Conservation (phyloP, 805 yeast genomes). For the Hanseniaspora thailandica region DNA sequence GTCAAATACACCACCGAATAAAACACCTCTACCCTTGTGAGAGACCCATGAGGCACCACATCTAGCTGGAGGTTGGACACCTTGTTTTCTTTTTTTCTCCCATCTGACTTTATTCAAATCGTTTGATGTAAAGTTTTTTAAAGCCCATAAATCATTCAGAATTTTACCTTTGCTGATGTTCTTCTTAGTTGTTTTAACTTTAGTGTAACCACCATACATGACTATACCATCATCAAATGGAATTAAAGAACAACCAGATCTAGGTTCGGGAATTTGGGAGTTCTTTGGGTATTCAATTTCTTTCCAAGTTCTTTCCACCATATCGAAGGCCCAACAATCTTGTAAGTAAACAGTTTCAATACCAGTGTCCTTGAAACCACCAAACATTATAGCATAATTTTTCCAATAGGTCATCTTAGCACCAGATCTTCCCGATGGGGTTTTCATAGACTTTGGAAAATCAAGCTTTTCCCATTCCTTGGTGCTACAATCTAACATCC, state of each 20-base stretch:
- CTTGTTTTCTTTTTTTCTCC: constrained; percentile 83
- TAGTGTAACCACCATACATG: constrained; percentile 86
- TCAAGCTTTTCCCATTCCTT: constrained; percentile 90
- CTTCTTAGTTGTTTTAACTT: constrained; percentile 68
- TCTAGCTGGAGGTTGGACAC: constrained; percentile 81
- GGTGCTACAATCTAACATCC: constrained; percentile 75
- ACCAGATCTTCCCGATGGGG: constrained; percentile 83
- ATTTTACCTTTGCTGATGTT: constrained; percentile 87
- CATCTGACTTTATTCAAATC: constrained; percentile 65
- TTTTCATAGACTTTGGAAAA: constrained; percentile 35
- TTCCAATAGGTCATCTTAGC: constrained; percentile 88
- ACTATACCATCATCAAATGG: constrained; percentile 73
- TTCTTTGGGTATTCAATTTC: constrained; percentile 78
- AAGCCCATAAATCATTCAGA: constrained; percentile 70
- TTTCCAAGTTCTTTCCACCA: constrained; percentile 79
- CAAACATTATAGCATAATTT: constrained; percentile 70
- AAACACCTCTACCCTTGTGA: constrained; percentile 82
- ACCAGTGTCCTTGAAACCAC: constrained; percentile 90
- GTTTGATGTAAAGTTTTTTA: constrained; percentile 58
- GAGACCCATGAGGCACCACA: constrained; percentile 87
- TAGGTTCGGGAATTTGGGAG: constrained; percentile 72
- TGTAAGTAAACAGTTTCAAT: constrained; percentile 66
- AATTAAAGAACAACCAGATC: constrained; percentile 85
- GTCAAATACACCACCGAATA: constrained; percentile 94
- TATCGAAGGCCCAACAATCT: constrained; percentile 88